phyloP scores from a whole-genome alignment of 1,284 basidiomycete species.

The Marasmius fiardii region DNA sequence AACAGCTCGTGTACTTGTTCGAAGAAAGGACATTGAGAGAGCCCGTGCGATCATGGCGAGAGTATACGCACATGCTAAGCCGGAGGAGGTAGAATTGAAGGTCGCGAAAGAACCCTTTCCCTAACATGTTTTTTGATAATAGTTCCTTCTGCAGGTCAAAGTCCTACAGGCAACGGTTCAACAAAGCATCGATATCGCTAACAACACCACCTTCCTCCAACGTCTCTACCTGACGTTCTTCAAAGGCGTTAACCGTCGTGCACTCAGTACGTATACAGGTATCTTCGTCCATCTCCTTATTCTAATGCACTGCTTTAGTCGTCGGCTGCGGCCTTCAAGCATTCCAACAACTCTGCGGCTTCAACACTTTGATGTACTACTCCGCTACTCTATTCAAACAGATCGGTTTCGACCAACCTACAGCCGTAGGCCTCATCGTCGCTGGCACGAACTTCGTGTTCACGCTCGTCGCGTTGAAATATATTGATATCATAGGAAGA shows the following conservation, averaged over 20 bases:
- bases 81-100: constrained; percentile 66
- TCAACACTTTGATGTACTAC: constrained; percentile 75
- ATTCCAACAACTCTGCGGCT: constrained; percentile 80
- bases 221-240: constrained; percentile 53
- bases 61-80: constrained; percentile 65
- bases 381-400: constrained; percentile 77
- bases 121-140: not conserved
- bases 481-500: constrained; percentile 78
- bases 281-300: not conserved
- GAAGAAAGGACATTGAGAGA: constrained; percentile 44
- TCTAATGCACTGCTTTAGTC: constrained; percentile 35
- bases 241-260: constrained; percentile 62
- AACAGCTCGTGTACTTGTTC: constrained; percentile 68
- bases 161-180: constrained; percentile 60
- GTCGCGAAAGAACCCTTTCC: constrained; percentile 25
- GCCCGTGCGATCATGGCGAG: constrained; percentile 55
- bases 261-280: constrained; percentile 51
- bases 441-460: constrained; percentile 81
- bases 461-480: constrained; percentile 78
- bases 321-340: constrained; percentile 80
- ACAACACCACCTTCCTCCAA: constrained; percentile 59
- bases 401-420: constrained; percentile 80
- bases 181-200: constrained; percentile 59
- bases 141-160: constrained; percentile 40
- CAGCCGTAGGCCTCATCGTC: constrained; percentile 75